Evolutionary conservation across 148 eudicot species (phyloP), one percentile per base, ranked within the genome.

Genomic region (Rhododendron mucronatum): DNA sequence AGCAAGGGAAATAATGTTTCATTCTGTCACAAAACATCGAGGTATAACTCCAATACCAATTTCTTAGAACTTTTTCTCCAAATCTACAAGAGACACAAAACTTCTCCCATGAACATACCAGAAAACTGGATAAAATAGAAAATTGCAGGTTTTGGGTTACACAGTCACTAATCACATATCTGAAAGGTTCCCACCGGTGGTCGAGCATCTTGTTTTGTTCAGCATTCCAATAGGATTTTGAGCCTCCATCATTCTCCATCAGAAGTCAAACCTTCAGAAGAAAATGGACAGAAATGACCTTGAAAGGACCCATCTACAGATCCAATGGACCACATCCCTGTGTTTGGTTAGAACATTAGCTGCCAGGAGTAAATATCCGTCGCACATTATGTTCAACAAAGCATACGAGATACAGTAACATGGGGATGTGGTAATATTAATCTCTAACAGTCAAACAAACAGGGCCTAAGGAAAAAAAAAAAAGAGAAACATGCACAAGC

Each of bases 171-270:
- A 75, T 13, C n/a, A 39, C 85, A 78, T 30, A 78, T 18, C 65
- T 47, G 44, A 83, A 83, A 83, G 61, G 57, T 69, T 28, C 61
- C 79, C 78, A 69, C 26, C 3, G 30, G 63, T 14, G 63, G 78
- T 69, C 45, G 63, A 71, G 85, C 79, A 83, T 83, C 30, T 45
- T 71, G 57, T 83, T 47, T 1, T 41, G 61, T 71, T 48, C 85
- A 48, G 45, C n/a, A 15, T 69, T 21, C 45, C 73, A 48, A 8
- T 33, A 26, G 51, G 44, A 83, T 71, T 74, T 30, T 71, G 63
- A 69, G 9, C 85, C 51, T 71, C 79, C 65, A 71, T 83, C 53
- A 65, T 65, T 23, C n/a, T 20, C 10, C 65, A 21, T 59, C 10
- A 20, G 65, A 59, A 59, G 65, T 59, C 65, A 59, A 57, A 59